Conservation (phyloP, 75 land plant genomes). For the Pseudotsuga menziesii region DNA sequence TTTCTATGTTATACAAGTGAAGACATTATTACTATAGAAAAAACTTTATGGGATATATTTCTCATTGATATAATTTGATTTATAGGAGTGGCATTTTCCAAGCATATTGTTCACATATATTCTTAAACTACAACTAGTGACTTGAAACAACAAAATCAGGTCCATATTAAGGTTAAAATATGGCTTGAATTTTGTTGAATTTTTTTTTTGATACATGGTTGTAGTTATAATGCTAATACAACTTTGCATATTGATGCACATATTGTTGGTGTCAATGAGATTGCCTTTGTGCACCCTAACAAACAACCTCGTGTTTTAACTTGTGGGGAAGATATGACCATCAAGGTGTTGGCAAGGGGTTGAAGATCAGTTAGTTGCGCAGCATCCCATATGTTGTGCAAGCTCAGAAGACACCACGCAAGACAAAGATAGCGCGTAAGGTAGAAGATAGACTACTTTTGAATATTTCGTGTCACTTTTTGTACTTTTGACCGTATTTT, state of each 20-base stretch:
- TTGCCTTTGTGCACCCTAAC: constrained; percentile 17
- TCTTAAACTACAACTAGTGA: constrained; percentile 47
- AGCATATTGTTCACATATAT: constrained; percentile 77
- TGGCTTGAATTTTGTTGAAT: background rate
- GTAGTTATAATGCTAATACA: background rate
- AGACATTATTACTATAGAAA: too few relatives aligned
- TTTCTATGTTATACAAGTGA: too few relatives aligned
- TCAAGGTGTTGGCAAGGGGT: too few relatives aligned
- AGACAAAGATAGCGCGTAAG: too few relatives aligned
- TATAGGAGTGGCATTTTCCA: constrained; percentile 71
- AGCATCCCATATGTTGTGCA: too few relatives aligned
- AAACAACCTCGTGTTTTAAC: constrained; percentile 14
- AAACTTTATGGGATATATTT: too few relatives aligned
- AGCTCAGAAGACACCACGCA: too few relatives aligned
- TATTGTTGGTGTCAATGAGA: constrained; percentile 20
- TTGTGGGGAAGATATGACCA: constrained; percentile 26
- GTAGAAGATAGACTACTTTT: too few relatives aligned
- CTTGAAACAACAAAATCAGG: constrained; percentile 58
- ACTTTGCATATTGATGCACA: constrained; percentile 14
- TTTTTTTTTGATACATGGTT: background rate
- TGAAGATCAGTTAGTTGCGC: too few relatives aligned
- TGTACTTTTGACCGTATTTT: too few relatives aligned
- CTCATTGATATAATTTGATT: background rate
- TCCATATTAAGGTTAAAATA: constrained; percentile 7
- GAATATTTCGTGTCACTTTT: too few relatives aligned